Conservation (phyloP, 495 filamentous ascomycete genomes). For the Rusavskia elegans region DNA sequence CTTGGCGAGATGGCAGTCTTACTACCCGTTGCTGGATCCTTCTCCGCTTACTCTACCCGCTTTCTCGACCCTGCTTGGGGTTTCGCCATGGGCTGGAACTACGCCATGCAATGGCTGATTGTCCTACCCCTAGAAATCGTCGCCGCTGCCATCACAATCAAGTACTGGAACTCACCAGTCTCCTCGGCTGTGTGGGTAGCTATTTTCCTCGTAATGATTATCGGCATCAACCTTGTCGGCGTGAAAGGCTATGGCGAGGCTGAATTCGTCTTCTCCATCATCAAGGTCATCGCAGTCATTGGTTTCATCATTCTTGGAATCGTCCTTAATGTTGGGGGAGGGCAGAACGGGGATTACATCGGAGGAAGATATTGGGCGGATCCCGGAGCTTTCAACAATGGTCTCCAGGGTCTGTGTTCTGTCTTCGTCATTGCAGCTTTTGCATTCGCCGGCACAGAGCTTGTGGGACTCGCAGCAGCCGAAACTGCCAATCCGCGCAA, state of each 20-base stretch:
- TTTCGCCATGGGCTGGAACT: slow-evolving; percentile 98
- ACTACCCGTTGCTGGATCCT: slow-evolving; percentile 85
- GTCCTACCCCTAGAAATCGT: slow-evolving; percentile 83
- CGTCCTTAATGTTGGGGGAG: slow-evolving; percentile 66
- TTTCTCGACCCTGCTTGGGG: slow-evolving; percentile 95
- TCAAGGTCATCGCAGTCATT: slow-evolving; percentile 78
- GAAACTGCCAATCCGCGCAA: slow-evolving; percentile 28
- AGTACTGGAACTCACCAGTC: slow-evolving; percentile 58
- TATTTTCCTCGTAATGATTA: slow-evolving; percentile 59
- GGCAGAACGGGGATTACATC: slow-evolving; percentile 58
- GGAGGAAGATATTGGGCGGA: slow-evolving; percentile 70
- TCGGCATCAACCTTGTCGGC: slow-evolving; percentile 72
- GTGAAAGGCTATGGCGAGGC: slow-evolving; percentile 83
- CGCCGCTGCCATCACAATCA: slow-evolving; percentile 73
- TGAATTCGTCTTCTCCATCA: slow-evolving; percentile 71
- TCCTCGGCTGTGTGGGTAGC: slow-evolving; percentile 72
- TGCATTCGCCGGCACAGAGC: slow-evolving; percentile 80
- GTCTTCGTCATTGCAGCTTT: slow-evolving; percentile 91
- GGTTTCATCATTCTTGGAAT: slow-evolving; percentile 78
- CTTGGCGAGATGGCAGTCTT: slow-evolving; percentile 84
- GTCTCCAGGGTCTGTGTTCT: slow-evolving; percentile 87
- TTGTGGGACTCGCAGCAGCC: slow-evolving; percentile 50
- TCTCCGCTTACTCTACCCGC: slow-evolving; percentile 80
- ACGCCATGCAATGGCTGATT: slow-evolving; percentile 85
- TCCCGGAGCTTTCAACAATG: slow-evolving; percentile 80